Percentiles rank a stretch among this genome's conserved stretches.
phyloP scores from a whole-genome alignment of 208 protist species.

The Leishmania arabica region DNA sequence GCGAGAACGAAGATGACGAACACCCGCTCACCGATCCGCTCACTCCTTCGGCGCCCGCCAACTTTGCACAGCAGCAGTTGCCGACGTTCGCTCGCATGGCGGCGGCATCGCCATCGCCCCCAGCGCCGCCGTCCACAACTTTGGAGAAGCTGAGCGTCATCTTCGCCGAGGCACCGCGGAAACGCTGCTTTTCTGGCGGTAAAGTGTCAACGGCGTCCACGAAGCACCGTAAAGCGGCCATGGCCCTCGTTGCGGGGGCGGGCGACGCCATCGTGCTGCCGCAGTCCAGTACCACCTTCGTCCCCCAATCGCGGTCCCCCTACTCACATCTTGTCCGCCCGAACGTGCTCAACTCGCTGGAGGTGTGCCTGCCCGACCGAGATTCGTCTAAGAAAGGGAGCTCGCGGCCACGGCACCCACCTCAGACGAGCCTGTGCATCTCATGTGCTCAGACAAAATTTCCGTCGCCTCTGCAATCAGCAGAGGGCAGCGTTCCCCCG shows the following conservation, averaged over 20 bases:
- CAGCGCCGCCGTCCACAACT: not conserved
- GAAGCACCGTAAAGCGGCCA: conserved; percentile 14
- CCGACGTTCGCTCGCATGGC: not conserved
- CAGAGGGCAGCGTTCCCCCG: not conserved
- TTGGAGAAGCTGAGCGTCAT: not conserved
- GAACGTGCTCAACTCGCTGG: conserved; percentile 5
- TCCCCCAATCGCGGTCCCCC: not conserved
- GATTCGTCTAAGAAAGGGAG: not conserved
- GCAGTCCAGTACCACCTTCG: conserved; percentile 2
- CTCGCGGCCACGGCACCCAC: not conserved
- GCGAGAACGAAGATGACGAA: not conserved
- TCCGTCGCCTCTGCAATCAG: not conserved
- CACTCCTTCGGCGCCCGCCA: not conserved
- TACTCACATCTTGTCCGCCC: not conserved
- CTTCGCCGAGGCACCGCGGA: conserved; percentile 14
- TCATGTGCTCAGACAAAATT: not conserved
- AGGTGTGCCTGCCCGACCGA: conserved; percentile 10
- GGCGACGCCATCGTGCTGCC: conserved; percentile 8
- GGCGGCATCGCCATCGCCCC: not conserved
- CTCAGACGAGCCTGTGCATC: not conserved
- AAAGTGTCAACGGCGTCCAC: conserved; percentile 9
- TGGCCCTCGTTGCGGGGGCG: conserved; percentile 4
- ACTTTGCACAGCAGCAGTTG: not conserved
- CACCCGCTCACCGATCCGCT: not conserved
- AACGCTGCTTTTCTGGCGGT: not conserved